phyloP scores from a whole-genome alignment of 225 moss, liverwort and hornwort species.

The Physcomitrellopsis africana region DNA sequence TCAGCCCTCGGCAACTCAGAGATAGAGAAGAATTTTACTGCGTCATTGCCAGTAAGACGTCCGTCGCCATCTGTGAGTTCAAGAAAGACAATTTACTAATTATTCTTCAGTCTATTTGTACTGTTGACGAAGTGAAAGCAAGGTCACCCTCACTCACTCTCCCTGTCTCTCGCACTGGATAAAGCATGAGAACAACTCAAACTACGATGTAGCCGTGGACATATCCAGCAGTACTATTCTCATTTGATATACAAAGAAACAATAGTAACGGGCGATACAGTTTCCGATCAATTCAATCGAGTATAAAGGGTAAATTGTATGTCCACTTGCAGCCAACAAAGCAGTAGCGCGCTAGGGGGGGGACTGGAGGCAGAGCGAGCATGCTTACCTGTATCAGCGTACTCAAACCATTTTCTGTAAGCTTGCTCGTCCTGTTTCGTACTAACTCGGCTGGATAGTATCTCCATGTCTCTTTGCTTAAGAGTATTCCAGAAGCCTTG shows the following conservation, averaged over 20 bases:
- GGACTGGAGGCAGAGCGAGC: neutral
- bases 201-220: too few relatives aligned
- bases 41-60: slow-evolving; percentile 93
- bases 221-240: neutral
- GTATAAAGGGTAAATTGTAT: neutral
- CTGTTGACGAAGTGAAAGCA: neutral
- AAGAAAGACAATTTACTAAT: neutral
- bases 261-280: neutral
- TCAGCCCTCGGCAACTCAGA: slow-evolving; percentile 84
- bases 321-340: neutral
- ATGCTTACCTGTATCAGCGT: slow-evolving; percentile 80
- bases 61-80: slow-evolving; percentile 74
- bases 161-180: neutral
- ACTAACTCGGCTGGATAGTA: slow-evolving; percentile 56
- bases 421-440: slow-evolving; percentile 88
- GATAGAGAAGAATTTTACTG: slow-evolving; percentile 93
- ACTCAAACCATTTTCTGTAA: slow-evolving; percentile 90
- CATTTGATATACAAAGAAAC: neutral
- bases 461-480: slow-evolving; percentile 59
- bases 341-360: neutral
- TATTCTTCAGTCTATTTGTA: too few relatives aligned
- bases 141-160: too few relatives aligned
- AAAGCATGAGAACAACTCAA: too few relatives aligned
- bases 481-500: neutral
- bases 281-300: neutral